A percentile compares a stretch with the other conserved stretches of the same genome.
phyloP scores from a whole-genome alignment of 257 asterid species.

The Datura wrightii region DNA sequence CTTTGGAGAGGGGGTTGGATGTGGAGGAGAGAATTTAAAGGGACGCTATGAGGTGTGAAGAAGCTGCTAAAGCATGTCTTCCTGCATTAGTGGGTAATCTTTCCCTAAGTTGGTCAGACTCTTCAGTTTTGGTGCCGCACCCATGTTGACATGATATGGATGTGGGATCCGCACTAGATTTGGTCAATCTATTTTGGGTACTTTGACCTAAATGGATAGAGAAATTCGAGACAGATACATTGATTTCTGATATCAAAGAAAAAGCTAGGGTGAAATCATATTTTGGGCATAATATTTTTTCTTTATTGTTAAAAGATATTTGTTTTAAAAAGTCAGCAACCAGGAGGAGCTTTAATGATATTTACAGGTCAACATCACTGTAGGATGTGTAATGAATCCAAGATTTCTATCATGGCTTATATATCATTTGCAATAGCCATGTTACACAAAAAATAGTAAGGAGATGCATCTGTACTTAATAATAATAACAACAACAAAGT shows the following conservation, averaged over 20 bases:
- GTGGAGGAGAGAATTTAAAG: neutral
- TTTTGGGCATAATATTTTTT: neutral
- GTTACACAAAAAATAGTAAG: neutral
- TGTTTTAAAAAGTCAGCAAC: neutral
- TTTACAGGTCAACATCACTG: neutral
- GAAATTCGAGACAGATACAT: no score
- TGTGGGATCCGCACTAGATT: no score
- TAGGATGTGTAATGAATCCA: neutral
- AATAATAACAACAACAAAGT: neutral
- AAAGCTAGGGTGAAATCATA: neutral
- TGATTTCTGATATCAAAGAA: no score
- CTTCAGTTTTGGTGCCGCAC: neutral
- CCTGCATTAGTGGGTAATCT: conserved; percentile 6
- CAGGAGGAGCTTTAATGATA: neutral
- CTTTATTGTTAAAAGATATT: neutral
- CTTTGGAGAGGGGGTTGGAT: neutral
- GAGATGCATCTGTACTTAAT: neutral
- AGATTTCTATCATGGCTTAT: neutral
- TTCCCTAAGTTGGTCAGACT: neutral
- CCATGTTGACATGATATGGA: no score
- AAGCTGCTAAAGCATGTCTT: neutral
- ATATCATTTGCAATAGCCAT: neutral
- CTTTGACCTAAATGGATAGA: neutral
- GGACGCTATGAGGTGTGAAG: neutral
- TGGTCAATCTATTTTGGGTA: neutral